Evolutionary conservation across 768 basidiomycete genomes (phyloP).

Genomic region (Russula virescens): DNA sequence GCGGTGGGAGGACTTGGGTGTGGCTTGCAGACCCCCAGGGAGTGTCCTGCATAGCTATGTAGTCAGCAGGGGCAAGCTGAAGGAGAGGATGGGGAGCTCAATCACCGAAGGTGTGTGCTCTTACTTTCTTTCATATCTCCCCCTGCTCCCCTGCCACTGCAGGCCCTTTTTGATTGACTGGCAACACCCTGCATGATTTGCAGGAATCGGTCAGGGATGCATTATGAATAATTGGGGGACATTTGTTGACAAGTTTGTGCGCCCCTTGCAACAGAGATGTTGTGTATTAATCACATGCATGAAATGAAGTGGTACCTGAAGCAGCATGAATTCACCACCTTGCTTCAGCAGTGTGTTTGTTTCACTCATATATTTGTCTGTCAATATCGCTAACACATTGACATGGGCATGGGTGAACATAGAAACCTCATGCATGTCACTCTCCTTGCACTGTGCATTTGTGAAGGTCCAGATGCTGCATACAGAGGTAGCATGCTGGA

Average conservation of each 20-base stretch:
- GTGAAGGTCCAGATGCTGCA: conserved; percentile 15
- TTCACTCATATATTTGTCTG: background rate
- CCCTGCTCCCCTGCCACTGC: too few species aligned
- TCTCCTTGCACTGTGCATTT: conserved; percentile 13
- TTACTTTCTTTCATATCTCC: background rate
- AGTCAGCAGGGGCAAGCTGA: conserved; percentile 68
- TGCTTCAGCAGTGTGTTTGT: conserved; percentile 12
- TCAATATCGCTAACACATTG: background rate
- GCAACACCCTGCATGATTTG: background rate
- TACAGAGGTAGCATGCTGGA: conserved; percentile 8
- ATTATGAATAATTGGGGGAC: conserved; percentile 87
- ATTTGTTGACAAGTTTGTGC: conserved; percentile 68
- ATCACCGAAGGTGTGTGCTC: conserved; percentile 83
- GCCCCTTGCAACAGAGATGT: background rate
- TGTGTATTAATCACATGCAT: conserved; percentile 1
- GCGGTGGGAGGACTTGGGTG: conserved; percentile 68
- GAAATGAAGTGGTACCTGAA: conserved; percentile 20
- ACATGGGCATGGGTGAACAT: background rate
- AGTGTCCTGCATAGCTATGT: conserved; percentile 85
- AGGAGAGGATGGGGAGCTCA: conserved; percentile 76
- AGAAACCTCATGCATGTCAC: conserved; percentile 18
- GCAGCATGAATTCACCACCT: conserved; percentile 21
- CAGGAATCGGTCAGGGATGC: conserved; percentile 96
- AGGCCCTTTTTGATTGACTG: background rate
- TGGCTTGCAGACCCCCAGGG: conserved; percentile 98